These are phyloP conservation scores for Paradendryphiella salina DNA, from an alignment of 2,329 filamentous ascomycete species.

Conservation along the genomic window DNA sequence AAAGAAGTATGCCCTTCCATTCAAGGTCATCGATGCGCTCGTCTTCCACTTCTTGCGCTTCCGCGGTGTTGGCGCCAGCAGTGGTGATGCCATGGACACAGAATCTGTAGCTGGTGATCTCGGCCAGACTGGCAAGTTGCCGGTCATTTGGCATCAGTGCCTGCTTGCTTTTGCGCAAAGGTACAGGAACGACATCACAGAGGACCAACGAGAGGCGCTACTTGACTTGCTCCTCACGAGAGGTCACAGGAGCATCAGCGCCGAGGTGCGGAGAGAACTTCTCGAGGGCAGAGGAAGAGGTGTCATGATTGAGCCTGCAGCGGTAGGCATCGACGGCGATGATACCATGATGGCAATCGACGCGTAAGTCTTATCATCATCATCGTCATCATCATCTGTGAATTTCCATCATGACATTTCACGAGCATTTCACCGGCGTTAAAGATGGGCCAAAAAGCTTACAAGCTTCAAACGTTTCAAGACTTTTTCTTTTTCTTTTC, in stretches of 20 bases:
- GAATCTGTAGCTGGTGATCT: constrained; percentile 41
- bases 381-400: background rate
- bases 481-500: background rate
- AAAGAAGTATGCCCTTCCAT: constrained; percentile 95
- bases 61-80: constrained; percentile 67
- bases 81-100: constrained; percentile 59
- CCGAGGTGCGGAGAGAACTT: constrained; percentile 86
- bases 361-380: constrained; percentile 1
- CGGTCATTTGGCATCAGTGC: constrained; percentile 96
- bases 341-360: constrained; percentile 76
- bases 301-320: constrained; percentile 64
- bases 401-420: background rate
- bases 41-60: constrained; percentile 98
- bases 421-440: constrained; percentile 18
- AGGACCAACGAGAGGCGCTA: constrained; percentile 89
- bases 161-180: constrained; percentile 89
- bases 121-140: constrained; percentile 66
- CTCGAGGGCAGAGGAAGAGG: constrained; percentile 86
- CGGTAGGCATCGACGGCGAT: constrained; percentile 70
- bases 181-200: constrained; percentile 94
- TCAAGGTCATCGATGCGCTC: constrained; percentile 88
- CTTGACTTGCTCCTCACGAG: constrained; percentile 83
- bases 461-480: background rate
- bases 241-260: constrained; percentile 85
- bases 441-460: constrained; percentile 2